phyloP scores from a whole-genome alignment of 208 protist species.

The Leishmania tropica region DNA sequence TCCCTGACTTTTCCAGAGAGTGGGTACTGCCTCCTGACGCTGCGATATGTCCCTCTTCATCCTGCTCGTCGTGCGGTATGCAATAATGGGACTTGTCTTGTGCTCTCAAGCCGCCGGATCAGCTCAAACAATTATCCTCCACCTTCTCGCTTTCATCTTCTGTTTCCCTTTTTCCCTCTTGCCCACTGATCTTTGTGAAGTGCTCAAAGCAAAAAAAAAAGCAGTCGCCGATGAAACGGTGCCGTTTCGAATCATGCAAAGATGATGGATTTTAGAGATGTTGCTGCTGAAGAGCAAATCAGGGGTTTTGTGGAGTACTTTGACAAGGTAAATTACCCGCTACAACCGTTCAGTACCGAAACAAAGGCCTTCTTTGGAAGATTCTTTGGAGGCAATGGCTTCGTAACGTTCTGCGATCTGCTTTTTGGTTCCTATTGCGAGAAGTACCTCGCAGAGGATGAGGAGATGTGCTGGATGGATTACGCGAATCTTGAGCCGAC shows the following conservation, averaged over 20 bases:
- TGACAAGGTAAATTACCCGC: slow-evolving; percentile 44
- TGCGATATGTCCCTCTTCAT: too few relatives aligned
- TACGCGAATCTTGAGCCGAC: slow-evolving; percentile 68
- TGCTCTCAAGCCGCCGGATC: neutral
- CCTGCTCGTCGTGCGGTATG: neutral
- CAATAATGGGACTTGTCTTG: neutral
- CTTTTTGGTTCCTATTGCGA: slow-evolving; percentile 58
- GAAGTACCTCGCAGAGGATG: slow-evolving; percentile 10
- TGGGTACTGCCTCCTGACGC: too few relatives aligned
- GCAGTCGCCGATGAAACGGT: neutral
- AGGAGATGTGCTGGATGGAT: slow-evolving; percentile 77
- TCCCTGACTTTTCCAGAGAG: neutral
- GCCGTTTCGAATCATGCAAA: neutral
- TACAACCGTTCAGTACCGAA: slow-evolving; percentile 48
- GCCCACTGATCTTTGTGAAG: neutral
- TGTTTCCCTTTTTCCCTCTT: neutral
- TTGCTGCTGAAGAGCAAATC: slow-evolving; percentile 29
- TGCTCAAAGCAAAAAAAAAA: neutral
- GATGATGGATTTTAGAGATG: slow-evolving; percentile 30
- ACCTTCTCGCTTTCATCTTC: neutral
- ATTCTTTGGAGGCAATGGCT: slow-evolving; percentile 65
- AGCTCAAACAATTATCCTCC: slow-evolving; percentile 4
- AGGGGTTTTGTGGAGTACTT: slow-evolving; percentile 29
- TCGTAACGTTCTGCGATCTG: slow-evolving; percentile 69
- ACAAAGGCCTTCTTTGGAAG: slow-evolving; percentile 62